Conservation (phyloP, 2,329 filamentous ascomycete genomes). For the Fusarium ramigenum region DNA sequence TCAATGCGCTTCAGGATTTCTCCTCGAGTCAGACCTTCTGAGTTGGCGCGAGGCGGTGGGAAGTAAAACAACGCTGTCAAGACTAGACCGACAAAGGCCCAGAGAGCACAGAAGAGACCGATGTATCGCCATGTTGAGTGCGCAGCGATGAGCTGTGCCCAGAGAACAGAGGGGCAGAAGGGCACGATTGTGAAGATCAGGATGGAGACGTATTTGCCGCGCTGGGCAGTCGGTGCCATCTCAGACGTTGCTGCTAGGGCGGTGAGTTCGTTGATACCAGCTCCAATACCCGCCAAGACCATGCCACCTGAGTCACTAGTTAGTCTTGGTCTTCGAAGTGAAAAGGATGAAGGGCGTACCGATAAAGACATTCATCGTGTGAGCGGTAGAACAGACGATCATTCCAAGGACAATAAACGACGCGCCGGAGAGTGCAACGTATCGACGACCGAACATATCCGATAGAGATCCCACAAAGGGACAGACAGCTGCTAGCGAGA, state of each 20-base stretch:
- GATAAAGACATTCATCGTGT: not conserved
- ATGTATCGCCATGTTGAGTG: not conserved
- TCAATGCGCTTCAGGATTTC: not conserved
- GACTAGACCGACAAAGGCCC: not conserved
- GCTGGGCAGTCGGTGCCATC: not conserved
- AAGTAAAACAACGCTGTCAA: not conserved
- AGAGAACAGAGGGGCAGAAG: not conserved
- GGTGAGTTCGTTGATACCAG: not conserved
- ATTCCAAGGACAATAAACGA: not conserved
- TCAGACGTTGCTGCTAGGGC: not conserved
- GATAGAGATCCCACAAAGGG: not conserved
- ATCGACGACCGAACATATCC: not conserved
- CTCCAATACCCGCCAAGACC: not conserved
- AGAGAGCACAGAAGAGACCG: not conserved
- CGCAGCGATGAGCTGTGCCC: not conserved
- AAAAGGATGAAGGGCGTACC: rapidly evolving
- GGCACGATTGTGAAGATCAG: not conserved
- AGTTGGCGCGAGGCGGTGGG: not conserved
- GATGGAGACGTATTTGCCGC: not conserved
- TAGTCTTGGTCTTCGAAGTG: rapidly evolving
- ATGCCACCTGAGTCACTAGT: rapidly evolving
- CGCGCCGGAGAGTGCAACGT: not conserved
- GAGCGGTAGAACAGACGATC: not conserved
- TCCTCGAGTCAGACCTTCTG: rapidly evolving
- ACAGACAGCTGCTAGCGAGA: not conserved